Conservation (phyloP, 2,329 filamentous ascomycete species). For the Blastomyces gilchristii region DNA sequence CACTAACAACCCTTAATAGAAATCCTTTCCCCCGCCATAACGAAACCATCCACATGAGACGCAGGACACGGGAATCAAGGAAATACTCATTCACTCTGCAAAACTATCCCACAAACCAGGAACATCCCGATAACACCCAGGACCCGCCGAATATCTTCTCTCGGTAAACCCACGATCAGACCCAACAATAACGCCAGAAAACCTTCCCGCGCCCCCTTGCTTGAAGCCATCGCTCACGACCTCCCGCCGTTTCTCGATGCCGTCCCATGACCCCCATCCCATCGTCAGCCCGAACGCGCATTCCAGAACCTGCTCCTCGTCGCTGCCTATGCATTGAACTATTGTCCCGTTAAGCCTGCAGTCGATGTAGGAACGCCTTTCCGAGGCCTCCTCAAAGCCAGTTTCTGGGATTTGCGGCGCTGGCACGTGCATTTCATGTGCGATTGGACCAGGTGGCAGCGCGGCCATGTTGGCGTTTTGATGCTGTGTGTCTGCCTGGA, state of each 20-base stretch:
- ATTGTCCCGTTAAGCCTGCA: slow-evolving; percentile 20
- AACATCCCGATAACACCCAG: not conserved
- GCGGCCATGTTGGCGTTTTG: not conserved
- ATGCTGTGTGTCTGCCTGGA: not conserved
- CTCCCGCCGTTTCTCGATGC: slow-evolving; percentile 17
- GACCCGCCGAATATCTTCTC: not conserved
- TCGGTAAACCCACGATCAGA: not conserved
- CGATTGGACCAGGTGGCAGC: not conserved
- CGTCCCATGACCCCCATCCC: slow-evolving; percentile 16
- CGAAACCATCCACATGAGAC: not conserved
- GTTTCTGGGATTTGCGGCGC: not conserved
- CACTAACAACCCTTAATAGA: too few species aligned
- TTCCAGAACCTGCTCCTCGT: slow-evolving; percentile 22
- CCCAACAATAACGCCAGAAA: slow-evolving; percentile 18
- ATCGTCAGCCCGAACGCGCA: slow-evolving; percentile 20
- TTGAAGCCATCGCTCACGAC: slow-evolving; percentile 22
- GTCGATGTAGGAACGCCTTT: not conserved
- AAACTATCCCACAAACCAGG: not conserved
- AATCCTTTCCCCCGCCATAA: too few species aligned
- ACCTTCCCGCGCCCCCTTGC: slow-evolving; percentile 24
- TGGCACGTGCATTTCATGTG: not conserved
- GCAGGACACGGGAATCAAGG: too few species aligned
- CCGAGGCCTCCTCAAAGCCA: not conserved
- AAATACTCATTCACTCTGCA: not conserved
- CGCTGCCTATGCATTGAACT: slow-evolving; percentile 19